Conservation (phyloP, 176 grass and related monocot species). For the Tuctoria greenei region DNA sequence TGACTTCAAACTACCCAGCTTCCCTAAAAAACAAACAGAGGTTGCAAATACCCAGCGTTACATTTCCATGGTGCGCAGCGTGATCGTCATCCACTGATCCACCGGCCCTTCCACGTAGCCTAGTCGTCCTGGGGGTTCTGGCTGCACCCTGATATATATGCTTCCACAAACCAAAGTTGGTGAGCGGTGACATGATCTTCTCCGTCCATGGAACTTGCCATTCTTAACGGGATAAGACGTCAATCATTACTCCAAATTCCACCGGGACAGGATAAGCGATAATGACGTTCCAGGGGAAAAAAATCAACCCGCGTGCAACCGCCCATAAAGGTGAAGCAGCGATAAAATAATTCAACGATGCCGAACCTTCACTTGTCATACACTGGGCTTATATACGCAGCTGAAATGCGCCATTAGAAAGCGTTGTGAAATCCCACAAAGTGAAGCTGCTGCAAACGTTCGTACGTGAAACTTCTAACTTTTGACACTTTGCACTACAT, state of each 20-base stretch:
- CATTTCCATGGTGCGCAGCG: neutral
- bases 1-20: too few relatives aligned
- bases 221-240: neutral
- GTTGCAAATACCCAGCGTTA: neutral
- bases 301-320: neutral
- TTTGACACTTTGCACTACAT: neutral
- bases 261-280: neutral
- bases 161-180: neutral
- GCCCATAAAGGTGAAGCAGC: neutral
- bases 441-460: neutral
- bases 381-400: neutral
- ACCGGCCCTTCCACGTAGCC: neutral
- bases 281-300: neutral
- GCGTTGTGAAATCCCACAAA: neutral
- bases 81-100: neutral
- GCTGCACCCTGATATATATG: neutral
- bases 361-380: neutral
- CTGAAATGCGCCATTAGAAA: neutral
- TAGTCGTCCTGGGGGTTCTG: neutral
- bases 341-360: neutral
- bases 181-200: neutral
- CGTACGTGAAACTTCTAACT: neutral
- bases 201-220: neutral
- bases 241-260: neutral
- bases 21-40: too few relatives aligned